Conservation (phyloP, 345 rosid genomes). For the Hypericum perforatum region DNA sequence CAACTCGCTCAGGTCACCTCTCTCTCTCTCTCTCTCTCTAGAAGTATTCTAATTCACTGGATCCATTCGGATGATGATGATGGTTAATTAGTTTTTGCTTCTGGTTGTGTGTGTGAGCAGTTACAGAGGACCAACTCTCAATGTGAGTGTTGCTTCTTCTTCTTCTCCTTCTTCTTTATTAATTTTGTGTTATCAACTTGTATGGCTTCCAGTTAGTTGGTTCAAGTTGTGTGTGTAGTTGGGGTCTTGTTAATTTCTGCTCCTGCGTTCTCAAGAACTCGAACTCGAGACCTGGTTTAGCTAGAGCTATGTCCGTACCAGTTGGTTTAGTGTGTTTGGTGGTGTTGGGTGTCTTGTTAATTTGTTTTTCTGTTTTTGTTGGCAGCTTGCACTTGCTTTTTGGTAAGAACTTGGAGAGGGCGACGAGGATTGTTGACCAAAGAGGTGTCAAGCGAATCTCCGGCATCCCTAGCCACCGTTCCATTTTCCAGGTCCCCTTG, state of each 20-base stretch:
- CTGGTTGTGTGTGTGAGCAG: constrained; percentile 19
- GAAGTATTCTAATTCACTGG: not conserved
- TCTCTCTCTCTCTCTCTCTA: not conserved
- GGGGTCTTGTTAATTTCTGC: no score
- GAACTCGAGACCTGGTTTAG: no score
- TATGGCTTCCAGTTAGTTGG: not conserved
- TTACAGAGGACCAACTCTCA: constrained; percentile 68
- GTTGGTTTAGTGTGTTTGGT: no score
- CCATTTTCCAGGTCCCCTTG: constrained; percentile 57
- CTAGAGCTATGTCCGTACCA: no score
- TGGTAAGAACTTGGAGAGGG: constrained; percentile 83
- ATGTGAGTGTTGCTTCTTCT: constrained; percentile 30
- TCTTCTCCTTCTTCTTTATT: not conserved
- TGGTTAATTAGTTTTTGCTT: not conserved
- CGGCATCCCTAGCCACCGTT: constrained; percentile 69
- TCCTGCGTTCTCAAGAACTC: no score
- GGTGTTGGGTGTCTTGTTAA: not conserved
- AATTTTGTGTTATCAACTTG: not conserved
- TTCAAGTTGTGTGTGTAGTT: not conserved
- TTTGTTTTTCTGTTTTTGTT: not conserved
- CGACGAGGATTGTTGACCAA: constrained; percentile 67
- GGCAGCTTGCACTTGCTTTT: constrained; percentile 73
- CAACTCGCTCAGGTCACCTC: constrained; percentile 37
- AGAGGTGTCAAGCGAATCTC: constrained; percentile 65
- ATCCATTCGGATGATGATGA: not conserved